phyloP scores from a whole-genome alignment of 2,329 filamentous ascomycete genomes.

The Colletotrichum eremochloae region DNA sequence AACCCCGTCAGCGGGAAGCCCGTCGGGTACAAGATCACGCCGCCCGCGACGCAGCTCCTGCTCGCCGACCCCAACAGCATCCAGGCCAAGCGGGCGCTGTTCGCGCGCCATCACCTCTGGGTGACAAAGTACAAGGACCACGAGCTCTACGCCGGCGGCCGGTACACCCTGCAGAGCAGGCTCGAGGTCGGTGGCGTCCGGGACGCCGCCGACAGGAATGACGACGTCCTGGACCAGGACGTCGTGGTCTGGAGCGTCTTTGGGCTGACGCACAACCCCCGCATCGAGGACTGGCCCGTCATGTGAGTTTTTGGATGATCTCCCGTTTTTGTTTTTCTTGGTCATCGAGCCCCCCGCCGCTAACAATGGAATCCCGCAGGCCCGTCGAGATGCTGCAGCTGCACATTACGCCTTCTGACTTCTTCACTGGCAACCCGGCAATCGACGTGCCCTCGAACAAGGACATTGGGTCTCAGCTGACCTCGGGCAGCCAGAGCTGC shows the following conservation, averaged over 20 bases:
- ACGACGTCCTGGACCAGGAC: slow-evolving; percentile 62
- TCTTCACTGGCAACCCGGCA: slow-evolving; percentile 62
- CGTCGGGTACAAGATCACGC: slow-evolving; percentile 54
- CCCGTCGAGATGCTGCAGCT: slow-evolving; percentile 66
- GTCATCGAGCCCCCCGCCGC: too few relatives aligned
- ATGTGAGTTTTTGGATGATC: slow-evolving; percentile 58
- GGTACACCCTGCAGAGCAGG: slow-evolving; percentile 53
- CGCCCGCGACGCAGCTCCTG: slow-evolving; percentile 53
- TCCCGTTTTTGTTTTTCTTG: too few relatives aligned
- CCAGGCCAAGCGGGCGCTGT: slow-evolving; percentile 46
- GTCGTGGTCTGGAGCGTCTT: slow-evolving; percentile 62
- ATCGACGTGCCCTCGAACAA: slow-evolving; percentile 59
- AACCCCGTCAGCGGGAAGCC: slow-evolving; percentile 53
- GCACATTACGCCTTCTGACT: slow-evolving; percentile 60
- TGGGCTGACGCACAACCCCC: slow-evolving; percentile 68
- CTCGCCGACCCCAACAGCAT: slow-evolving; percentile 44
- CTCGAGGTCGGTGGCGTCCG: slow-evolving; percentile 42
- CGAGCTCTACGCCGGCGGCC: slow-evolving; percentile 49
- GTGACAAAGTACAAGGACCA: slow-evolving; percentile 48
- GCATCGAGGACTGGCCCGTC: slow-evolving; percentile 70
- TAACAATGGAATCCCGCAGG: slow-evolving; percentile 49
- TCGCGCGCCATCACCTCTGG: slow-evolving; percentile 49
- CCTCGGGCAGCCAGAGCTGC: slow-evolving; percentile 22
- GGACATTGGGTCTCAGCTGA: slow-evolving; percentile 44
- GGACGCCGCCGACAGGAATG: slow-evolving; percentile 53